A percentile compares a stretch with the other conserved stretches of the same genome.
phyloP scores from a whole-genome alignment of 441 rosid genomes.

The Hura crepitans region DNA sequence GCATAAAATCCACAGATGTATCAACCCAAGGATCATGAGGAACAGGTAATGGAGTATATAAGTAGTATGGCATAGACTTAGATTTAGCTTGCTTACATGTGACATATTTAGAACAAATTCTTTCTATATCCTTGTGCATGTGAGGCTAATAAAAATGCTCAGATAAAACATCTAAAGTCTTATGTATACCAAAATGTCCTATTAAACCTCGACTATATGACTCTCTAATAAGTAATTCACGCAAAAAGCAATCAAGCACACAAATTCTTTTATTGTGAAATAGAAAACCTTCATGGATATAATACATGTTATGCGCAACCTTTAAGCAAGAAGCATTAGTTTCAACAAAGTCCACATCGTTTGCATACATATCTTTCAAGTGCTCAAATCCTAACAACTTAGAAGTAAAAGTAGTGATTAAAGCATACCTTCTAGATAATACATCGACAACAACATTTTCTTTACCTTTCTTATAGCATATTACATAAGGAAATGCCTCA shows the following conservation, averaged over 20 bases:
- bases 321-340: neutral
- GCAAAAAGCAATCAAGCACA: neutral
- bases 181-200: neutral
- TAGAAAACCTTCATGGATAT: neutral
- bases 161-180: neutral
- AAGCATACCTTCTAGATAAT: neutral
- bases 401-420: neutral
- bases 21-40: neutral
- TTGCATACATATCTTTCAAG: neutral
- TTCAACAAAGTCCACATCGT: neutral
- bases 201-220: neutral
- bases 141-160: neutral
- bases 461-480: neutral
- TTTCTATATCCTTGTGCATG: neutral
- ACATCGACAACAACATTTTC: neutral
- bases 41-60: neutral
- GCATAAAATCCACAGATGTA: neutral
- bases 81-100: no score
- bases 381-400: neutral
- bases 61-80: neutral
- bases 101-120: neutral
- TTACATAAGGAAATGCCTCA: no score
- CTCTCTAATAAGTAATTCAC: neutral
- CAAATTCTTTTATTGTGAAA: neutral
- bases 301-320: no score